phyloP scores from a whole-genome alignment of 495 filamentous ascomycete species.

The Talaromyces borbonicus region DNA sequence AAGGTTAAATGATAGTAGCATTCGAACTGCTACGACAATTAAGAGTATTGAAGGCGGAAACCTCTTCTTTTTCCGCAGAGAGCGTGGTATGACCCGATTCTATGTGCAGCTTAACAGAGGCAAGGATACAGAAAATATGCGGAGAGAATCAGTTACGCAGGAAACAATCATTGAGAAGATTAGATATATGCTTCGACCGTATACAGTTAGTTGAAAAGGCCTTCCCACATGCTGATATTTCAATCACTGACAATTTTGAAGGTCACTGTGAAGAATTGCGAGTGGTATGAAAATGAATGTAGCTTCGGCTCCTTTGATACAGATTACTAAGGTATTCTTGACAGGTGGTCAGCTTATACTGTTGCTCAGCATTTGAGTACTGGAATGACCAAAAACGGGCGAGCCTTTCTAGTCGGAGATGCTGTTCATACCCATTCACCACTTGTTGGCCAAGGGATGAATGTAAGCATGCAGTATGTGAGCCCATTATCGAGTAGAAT shows the following conservation, averaged over 20 bases:
- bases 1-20: slow-evolving; percentile 40
- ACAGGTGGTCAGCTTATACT: slow-evolving; percentile 57
- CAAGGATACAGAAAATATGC: too few relatives aligned
- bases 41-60: slow-evolving; percentile 48
- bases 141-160: too few relatives aligned
- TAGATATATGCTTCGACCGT: too few relatives aligned
- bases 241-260: too few relatives aligned
- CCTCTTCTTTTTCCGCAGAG: too few relatives aligned
- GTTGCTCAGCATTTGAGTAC: slow-evolving; percentile 67
- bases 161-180: too few relatives aligned
- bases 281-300: slow-evolving; percentile 45
- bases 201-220: too few relatives aligned
- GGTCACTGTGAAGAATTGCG: slow-evolving; percentile 48
- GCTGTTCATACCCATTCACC: slow-evolving; percentile 46
- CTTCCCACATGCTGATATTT: too few relatives aligned
- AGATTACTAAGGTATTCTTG: slow-evolving; percentile 34
- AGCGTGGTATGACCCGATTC: too few relatives aligned
- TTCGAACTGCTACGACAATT: background rate
- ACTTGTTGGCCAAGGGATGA: slow-evolving; percentile 72
- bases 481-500: too few relatives aligned
- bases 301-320: slow-evolving; percentile 52
- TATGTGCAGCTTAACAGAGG: too few relatives aligned
- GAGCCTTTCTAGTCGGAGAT: slow-evolving; percentile 56
- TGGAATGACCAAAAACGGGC: slow-evolving; percentile 46
- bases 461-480: slow-evolving; percentile 55